These are phyloP conservation scores for Zarea fungicola DNA, from an alignment of 2,329 filamentous ascomycete genomes.

Conservation along the genomic window DNA sequence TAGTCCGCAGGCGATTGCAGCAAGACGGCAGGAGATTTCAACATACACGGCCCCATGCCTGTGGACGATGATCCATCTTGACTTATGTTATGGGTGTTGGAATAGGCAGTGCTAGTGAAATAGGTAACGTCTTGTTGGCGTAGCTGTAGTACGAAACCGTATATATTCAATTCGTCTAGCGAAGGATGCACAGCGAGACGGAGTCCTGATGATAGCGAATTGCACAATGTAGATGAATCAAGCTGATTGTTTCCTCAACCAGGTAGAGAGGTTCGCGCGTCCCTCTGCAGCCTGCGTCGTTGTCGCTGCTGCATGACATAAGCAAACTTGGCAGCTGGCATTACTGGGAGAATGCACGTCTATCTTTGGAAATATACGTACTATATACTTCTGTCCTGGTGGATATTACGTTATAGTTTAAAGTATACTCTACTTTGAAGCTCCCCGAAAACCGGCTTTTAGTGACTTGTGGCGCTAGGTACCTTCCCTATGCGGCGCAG, in stretches of 20 bases:
- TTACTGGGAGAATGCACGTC: constrained; percentile 29
- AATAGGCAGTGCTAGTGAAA: constrained; percentile 11
- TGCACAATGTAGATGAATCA: constrained; percentile 1
- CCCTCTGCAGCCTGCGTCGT: constrained; percentile 30
- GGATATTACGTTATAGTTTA: rapidly evolving
- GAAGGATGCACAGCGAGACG: neutral
- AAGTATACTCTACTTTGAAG: neutral
- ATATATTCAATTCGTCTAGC: neutral
- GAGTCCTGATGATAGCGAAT: constrained; percentile 1
- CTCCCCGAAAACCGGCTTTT: neutral
- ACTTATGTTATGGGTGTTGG: constrained; percentile 14
- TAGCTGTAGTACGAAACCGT: no score
- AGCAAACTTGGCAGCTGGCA: neutral
- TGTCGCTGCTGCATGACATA: constrained; percentile 17
- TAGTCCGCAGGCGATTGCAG: no score
- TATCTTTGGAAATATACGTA: neutral
- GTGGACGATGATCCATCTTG: constrained; percentile 66
- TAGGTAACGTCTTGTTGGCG: no score
- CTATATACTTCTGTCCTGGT: neutral
- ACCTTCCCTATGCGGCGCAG: neutral
- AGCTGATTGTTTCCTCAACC: constrained; percentile 16
- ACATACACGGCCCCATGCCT: constrained; percentile 68
- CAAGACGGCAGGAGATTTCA: constrained; percentile 15
- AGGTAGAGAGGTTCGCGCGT: constrained; percentile 25
- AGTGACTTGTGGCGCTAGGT: neutral